Base-by-base conservation (phyloP, 1,284 basidiomycete genomes). In the Prillingera fragicola region DNA sequence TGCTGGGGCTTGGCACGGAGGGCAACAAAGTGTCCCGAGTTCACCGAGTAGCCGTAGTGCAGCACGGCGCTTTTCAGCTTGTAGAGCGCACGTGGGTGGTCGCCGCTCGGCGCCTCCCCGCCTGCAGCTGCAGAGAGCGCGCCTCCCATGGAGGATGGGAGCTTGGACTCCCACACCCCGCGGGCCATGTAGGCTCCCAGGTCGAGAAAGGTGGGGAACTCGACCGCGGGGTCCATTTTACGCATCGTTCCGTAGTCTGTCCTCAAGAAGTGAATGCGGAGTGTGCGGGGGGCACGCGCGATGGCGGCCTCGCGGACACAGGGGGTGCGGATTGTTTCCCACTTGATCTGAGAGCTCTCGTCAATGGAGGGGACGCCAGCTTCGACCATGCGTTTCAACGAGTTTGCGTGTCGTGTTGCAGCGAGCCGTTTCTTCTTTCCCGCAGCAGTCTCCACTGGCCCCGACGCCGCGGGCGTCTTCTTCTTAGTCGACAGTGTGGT, bases 1-100 rank as follows among this genome's bases (percentile, higher is more conserved):
- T 33, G 48, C 23, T 41, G 33, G 5, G 88, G 88, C 67, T 84
- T 84, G 28, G 90, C 76, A n/a, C 90, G 77, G 65, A 82, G 91
- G 54, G 85, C 87, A 50, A 94, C 79, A 63, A 91, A 95, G 67
- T 95, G 91, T 2, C 91, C 90, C 60, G 85, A 91, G 6, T 81
- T 83, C 61, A 92, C 88, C 47, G 82, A 80, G 43, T 66, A 69
- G 15, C 90, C 90, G 63, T 83, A 90, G 70, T 95, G 90, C 57
- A 88, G 87, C 8, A 95, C 87, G 22, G 87, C 80, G 9, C 85
- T 81, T 3, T 81, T 71, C 22, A 95, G 78, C 27, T 86, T 79
- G 67, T 94, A 95, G 26, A 90, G 73, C 10, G 79, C 81, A 34
- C 81, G 46, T 12, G 43, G 50, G n/a, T n/a, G n/a, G n/a, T n/a